Percentiles rank a stretch among this genome's conserved stretches.
These are phyloP conservation scores for Tricholoma flavovirens DNA, from an alignment of 768 basidiomycete species.

Conservation along the genomic window DNA sequence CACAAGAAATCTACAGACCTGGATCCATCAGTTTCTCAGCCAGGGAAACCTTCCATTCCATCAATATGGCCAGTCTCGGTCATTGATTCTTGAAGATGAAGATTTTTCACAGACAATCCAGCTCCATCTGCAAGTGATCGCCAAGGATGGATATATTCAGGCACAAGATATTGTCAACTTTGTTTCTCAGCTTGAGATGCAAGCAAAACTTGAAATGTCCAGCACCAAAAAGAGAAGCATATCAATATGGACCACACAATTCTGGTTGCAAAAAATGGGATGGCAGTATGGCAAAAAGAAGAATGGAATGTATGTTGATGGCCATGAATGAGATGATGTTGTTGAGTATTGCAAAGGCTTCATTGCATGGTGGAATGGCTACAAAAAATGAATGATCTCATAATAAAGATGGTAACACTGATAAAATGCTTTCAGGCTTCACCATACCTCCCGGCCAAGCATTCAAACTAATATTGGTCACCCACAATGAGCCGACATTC, in stretches of 20 bases:
- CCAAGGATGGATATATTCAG: not conserved
- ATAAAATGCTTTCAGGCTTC: conserved; percentile 11
- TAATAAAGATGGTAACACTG: conserved; percentile 23
- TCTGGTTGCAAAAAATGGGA: conserved; percentile 24
- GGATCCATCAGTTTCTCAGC: too few species aligned
- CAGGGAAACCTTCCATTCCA: too few species aligned
- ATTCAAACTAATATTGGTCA: conserved; percentile 14
- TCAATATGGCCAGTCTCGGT: not conserved
- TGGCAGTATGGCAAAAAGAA: conserved; percentile 8
- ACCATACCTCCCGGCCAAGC: conserved; percentile 2
- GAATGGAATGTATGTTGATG: conserved; percentile 14
- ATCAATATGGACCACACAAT: not conserved
- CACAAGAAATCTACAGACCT: too few species aligned
- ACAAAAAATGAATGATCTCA: conserved; percentile 19
- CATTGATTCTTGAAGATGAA: not conserved
- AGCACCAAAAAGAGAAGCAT: not conserved
- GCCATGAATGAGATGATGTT: too few species aligned
- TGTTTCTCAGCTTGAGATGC: not conserved
- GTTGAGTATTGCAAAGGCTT: conserved; percentile 10
- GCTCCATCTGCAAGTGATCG: not conserved
- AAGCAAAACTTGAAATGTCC: not conserved
- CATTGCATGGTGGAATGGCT: conserved; percentile 17
- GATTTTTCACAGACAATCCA: too few species aligned
- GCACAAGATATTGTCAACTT: not conserved
- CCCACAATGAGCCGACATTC: conserved; percentile 25